These are phyloP conservation scores for Tulasnella sp. DNA, from an alignment of 768 basidiomycete species.

Conservation along the genomic window DNA sequence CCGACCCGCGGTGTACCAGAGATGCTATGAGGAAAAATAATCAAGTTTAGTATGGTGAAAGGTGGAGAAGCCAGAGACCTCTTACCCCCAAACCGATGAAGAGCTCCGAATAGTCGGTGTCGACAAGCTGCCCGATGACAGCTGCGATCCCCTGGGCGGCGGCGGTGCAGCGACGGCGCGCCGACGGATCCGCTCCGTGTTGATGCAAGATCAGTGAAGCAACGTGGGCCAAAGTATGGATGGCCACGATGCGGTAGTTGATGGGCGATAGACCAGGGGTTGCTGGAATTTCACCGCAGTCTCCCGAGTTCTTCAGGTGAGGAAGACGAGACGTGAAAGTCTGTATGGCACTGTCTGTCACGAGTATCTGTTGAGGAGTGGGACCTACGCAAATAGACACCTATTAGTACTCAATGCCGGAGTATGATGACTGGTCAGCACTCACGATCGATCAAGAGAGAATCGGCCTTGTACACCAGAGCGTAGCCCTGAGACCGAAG, in stretches of 20 bases:
- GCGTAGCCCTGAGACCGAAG: slow-evolving; percentile 17
- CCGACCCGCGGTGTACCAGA: slow-evolving; percentile 11
- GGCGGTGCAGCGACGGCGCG: slow-evolving; percentile 8
- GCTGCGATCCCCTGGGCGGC: neutral
- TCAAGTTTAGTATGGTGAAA: neutral
- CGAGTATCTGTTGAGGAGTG: neutral
- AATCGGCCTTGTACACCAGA: neutral
- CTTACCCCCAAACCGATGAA: slow-evolving; percentile 25
- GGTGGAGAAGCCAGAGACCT: neutral
- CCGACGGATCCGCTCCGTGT: neutral
- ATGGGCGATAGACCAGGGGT: slow-evolving; percentile 17
- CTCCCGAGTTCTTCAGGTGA: slow-evolving; percentile 15
- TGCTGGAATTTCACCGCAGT: slow-evolving; percentile 23
- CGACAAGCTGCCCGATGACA: neutral
- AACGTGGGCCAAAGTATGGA: slow-evolving; percentile 24
- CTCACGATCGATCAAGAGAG: slow-evolving; percentile 5
- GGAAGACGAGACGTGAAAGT: slow-evolving; percentile 23
- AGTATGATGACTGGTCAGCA: neutral
- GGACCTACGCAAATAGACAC: neutral
- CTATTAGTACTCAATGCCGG: neutral
- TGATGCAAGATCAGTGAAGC: slow-evolving; percentile 26
- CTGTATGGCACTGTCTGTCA: slow-evolving; percentile 23
- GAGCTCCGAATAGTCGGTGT: neutral
- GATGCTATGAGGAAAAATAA: neutral
- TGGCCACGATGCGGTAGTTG: slow-evolving; percentile 24